Evolutionary conservation across 2,329 filamentous ascomycete species (phyloP).

Genomic region (Stagonosporopsis vannaccii): DNA sequence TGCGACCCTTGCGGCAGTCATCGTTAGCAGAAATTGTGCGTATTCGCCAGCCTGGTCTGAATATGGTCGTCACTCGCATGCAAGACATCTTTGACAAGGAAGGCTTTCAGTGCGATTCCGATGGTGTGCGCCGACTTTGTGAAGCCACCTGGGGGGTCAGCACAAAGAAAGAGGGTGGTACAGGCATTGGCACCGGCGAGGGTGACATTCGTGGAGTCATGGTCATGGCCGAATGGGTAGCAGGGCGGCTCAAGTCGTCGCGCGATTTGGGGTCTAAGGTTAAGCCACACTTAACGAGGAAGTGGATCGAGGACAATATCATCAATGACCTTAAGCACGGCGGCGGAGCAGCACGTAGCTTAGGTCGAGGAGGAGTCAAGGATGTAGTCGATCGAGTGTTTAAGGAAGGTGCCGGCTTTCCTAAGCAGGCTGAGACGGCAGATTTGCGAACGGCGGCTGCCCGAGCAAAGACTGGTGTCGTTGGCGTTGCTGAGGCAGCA

Average conservation of each 20-base stretch:
- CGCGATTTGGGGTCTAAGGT: slow-evolving; percentile 48
- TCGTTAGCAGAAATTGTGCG: slow-evolving; percentile 92
- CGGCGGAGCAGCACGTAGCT: slow-evolving; percentile 72
- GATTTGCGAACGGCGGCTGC: slow-evolving; percentile 62
- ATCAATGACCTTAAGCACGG: slow-evolving; percentile 72
- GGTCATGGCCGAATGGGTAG: slow-evolving; percentile 89
- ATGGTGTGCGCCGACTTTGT: slow-evolving; percentile 84
- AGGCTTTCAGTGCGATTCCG: slow-evolving; percentile 84
- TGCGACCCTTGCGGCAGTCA: slow-evolving; percentile 81
- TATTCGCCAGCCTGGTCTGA: slow-evolving; percentile 85
- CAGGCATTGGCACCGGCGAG: slow-evolving; percentile 68
- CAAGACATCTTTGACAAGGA: slow-evolving; percentile 88
- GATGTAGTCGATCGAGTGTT: slow-evolving; percentile 83
- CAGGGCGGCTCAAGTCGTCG: slow-evolving; percentile 67
- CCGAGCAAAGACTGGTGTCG: slow-evolving; percentile 52
- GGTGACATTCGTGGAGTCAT: slow-evolving; percentile 83
- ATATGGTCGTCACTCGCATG: slow-evolving; percentile 82
- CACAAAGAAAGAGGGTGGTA: slow-evolving; percentile 69
- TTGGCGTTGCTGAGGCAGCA: slow-evolving; percentile 75
- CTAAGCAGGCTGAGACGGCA: slow-evolving; percentile 61
- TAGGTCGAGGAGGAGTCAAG: slow-evolving; percentile 74
- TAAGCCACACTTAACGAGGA: slow-evolving; percentile 67
- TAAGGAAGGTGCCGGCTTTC: slow-evolving; percentile 79
- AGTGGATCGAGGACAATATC: slow-evolving; percentile 79
- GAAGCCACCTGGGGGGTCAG: slow-evolving; percentile 84